Conservation (phyloP, 352 stramenopile genomes). For the Phytophthora pluvialis region DNA sequence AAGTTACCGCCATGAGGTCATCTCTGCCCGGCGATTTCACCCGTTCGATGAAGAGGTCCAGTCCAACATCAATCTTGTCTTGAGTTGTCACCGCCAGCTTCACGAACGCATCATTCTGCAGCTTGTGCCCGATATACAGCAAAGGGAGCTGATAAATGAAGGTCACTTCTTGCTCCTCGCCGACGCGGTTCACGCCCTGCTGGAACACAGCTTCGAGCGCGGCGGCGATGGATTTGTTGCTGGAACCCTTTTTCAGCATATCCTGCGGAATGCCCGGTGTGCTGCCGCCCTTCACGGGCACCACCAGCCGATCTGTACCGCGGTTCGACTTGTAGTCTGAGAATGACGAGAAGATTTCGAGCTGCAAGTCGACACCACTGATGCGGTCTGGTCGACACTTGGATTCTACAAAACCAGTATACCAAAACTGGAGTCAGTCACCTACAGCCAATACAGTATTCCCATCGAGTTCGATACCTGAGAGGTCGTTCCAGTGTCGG, state of each 20-base stretch:
- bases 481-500: conserved; percentile 71
- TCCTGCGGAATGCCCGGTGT: conserved; percentile 43
- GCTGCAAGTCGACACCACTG: conserved; percentile 51
- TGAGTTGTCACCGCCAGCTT: conserved; percentile 36
- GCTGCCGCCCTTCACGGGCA: conserved; percentile 31
- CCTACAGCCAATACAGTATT: not conserved
- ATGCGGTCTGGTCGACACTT: conserved; percentile 47
- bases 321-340: conserved; percentile 53
- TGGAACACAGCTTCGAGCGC: conserved; percentile 60
- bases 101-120: conserved; percentile 50
- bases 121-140: conserved; percentile 57
- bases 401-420: conserved; percentile 29
- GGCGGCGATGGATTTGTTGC: conserved; percentile 40
- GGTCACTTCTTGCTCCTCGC: conserved; percentile 51
- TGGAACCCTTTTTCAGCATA: conserved; percentile 45
- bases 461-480: conserved; percentile 29
- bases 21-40: conserved; percentile 61
- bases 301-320: conserved; percentile 44
- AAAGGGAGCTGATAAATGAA: conserved; percentile 68
- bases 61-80: conserved; percentile 57
- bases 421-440: conserved; percentile 2
- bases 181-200: conserved; percentile 45
- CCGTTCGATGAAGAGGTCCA: conserved; percentile 65
- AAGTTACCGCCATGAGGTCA: conserved; percentile 70
- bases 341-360: conserved; percentile 60